A percentile compares a stretch with the other conserved stretches of the same genome.
Evolutionary conservation across 1,284 basidiomycete genomes (phyloP).

Genomic region (Sanghuangporus sanghuang): DNA sequence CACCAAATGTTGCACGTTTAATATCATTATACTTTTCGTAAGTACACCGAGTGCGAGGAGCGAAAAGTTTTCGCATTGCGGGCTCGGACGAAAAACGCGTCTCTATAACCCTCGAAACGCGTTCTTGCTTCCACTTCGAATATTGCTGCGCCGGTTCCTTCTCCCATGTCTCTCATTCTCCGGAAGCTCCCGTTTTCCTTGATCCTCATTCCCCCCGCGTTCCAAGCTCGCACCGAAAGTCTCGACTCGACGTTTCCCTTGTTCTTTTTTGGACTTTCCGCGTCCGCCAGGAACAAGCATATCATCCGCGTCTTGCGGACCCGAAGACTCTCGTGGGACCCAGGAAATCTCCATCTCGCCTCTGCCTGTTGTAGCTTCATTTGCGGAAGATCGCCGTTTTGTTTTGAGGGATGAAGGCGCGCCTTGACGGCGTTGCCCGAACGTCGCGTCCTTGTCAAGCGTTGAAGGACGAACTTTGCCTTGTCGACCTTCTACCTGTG

Average conservation of each 20-base stretch:
- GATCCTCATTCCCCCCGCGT: constrained; percentile 50
- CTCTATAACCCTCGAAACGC: constrained; percentile 50
- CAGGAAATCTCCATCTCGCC: constrained; percentile 60
- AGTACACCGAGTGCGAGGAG: not conserved
- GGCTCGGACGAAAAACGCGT: too few relatives aligned
- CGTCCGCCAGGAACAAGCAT: constrained; percentile 27
- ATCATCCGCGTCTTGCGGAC: constrained; percentile 30
- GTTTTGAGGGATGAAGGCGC: constrained; percentile 23
- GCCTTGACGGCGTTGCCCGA: constrained; percentile 56
- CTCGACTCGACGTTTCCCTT: constrained; percentile 61
- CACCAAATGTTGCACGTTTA: too few relatives aligned
- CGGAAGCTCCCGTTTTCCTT: constrained; percentile 63
- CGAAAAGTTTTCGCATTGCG: not conserved
- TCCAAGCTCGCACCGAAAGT: constrained; percentile 84
- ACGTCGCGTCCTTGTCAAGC: constrained; percentile 41
- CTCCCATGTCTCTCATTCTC: constrained; percentile 65
- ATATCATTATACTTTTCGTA: not conserved
- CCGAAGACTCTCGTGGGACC: constrained; percentile 36
- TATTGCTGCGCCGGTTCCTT: constrained; percentile 63
- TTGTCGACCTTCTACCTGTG: constrained; percentile 28
- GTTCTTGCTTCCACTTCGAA: constrained; percentile 85
- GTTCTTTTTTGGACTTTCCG: constrained; percentile 33
- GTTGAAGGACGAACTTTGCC: not conserved
- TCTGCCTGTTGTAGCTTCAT: constrained; percentile 41
- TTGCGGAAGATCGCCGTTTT: constrained; percentile 20